phyloP scores from a whole-genome alignment of 2,329 filamentous ascomycete species.

The Huntiella moniliformis region DNA sequence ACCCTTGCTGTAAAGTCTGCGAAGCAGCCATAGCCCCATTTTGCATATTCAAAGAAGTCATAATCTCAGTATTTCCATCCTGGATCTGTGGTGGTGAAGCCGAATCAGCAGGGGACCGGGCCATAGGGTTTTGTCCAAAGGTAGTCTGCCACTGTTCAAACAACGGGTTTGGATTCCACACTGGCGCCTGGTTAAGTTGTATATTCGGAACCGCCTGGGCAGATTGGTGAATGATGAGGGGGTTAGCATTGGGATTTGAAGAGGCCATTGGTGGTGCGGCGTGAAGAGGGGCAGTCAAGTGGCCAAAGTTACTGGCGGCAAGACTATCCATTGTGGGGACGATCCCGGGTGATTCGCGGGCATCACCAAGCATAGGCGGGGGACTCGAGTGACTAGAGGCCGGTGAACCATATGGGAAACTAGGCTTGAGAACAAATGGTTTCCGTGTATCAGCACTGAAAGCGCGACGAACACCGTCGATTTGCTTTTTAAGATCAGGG shows the following conservation, averaged over 20 bases:
- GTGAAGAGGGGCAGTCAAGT: conserved; percentile 2
- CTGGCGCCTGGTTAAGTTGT: conserved; percentile 29
- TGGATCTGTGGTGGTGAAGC: conserved; percentile 26
- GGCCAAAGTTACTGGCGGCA: conserved; percentile 2
- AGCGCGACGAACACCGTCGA: conserved; percentile 72
- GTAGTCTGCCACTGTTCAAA: conserved; percentile 97
- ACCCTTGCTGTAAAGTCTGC: conserved; percentile 21
- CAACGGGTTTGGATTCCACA: conserved; percentile 74
- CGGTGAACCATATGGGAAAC: conserved; percentile 73
- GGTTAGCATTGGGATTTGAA: too few relatives aligned
- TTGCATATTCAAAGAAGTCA: background rate
- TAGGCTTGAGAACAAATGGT: conserved; percentile 74
- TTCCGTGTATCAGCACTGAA: conserved; percentile 75
- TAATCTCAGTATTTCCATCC: conserved; percentile 6
- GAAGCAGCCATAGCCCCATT: conserved; percentile 16
- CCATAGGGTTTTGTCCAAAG: conserved; percentile 38
- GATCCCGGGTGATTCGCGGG: conserved; percentile 5
- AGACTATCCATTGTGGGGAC: conserved; percentile 7
- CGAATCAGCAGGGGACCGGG: conserved; percentile 5
- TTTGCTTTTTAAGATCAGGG: conserved; percentile 76
- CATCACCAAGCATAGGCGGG: conserved; percentile 24
- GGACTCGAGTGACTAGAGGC: conserved; percentile 46
- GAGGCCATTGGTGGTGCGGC: background rate
- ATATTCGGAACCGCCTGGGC: too few relatives aligned
- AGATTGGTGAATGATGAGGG: too few relatives aligned